A percentile compares a stretch with the other conserved stretches of the same genome.
Conservation (phyloP, 2,329 filamentous ascomycete species). For the Tolypocladium sp. region DNA sequence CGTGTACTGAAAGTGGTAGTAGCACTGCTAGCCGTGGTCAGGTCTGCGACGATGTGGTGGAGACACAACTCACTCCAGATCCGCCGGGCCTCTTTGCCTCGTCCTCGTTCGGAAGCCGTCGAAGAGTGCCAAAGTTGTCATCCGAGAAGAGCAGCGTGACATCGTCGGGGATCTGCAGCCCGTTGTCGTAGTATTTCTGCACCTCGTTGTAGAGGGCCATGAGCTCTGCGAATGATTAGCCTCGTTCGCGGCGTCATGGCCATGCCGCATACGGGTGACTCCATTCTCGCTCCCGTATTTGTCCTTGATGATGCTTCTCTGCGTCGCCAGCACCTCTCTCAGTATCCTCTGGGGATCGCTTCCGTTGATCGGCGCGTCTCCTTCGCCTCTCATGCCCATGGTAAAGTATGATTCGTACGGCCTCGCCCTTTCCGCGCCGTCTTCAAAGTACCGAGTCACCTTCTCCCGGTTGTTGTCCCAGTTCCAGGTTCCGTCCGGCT, state of each 20-base stretch:
- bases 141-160: conserved; percentile 54
- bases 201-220: conserved; percentile 61
- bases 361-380: conserved; percentile 42
- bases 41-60: conserved; percentile 5
- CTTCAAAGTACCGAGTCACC: conserved; percentile 47
- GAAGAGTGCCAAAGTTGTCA: conserved; percentile 53
- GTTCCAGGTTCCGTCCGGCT: conserved; percentile 43
- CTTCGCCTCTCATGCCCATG: conserved; percentile 48
- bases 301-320: conserved; percentile 43
- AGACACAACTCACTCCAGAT: conserved; percentile 34
- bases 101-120: conserved; percentile 42
- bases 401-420: conserved; percentile 51
- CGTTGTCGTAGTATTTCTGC: conserved; percentile 51
- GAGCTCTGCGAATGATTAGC: conserved; percentile 31
- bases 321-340: conserved; percentile 42
- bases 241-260: not conserved
- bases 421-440: conserved; percentile 45
- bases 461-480: conserved; percentile 48
- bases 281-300: conserved; percentile 36
- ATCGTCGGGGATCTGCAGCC: conserved; percentile 49
- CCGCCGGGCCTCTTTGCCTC: conserved; percentile 45
- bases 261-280: conserved; percentile 26
- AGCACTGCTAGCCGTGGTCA: conserved; percentile 20
- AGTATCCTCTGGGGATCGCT: conserved; percentile 42
- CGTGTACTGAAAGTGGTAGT: conserved; percentile 53